These are phyloP conservation scores for Lachnellula cervina DNA, from an alignment of 2,329 filamentous ascomycete species.

Conservation along the genomic window DNA sequence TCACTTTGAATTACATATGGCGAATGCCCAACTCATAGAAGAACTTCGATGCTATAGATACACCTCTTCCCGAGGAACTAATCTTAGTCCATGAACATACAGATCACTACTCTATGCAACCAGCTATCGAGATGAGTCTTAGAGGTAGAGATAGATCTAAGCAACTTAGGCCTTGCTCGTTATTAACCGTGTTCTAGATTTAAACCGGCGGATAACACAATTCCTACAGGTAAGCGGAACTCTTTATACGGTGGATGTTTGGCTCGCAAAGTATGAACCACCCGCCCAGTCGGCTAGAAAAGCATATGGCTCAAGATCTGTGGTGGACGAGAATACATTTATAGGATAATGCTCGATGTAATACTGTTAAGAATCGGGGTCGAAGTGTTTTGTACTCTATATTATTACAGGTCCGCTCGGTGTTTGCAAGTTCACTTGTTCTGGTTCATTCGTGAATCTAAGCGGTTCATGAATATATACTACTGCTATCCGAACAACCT, in stretches of 20 bases:
- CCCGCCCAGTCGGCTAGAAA: background rate
- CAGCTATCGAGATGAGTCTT: conserved; percentile 3
- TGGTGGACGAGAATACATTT: no score
- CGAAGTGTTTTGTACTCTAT: no score
- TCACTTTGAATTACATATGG: no score
- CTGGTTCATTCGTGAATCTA: no score
- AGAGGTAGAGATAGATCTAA: background rate
- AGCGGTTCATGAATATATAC: no score
- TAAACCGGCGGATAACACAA: background rate
- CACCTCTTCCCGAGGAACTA: conserved; percentile 1
- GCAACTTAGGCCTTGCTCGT: background rate
- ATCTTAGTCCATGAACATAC: conserved; percentile 8
- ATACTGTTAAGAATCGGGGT: no score
- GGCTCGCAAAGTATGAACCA: conserved; percentile 4
- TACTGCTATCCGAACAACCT: no score
- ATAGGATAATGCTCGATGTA: no score
- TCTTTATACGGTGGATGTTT: background rate
- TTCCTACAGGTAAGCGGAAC: background rate
- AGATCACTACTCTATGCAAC: conserved; percentile 7
- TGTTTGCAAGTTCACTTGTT: no score
- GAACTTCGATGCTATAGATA: background rate
- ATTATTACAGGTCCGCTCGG: no score
- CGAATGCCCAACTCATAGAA: no score
- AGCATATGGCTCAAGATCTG: no score
- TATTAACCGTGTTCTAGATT: background rate